A percentile compares a stretch with the other conserved stretches of the same genome.
These are phyloP conservation scores for Penicillium janthinellum DNA, from an alignment of 2,329 filamentous ascomycete species.

Conservation along the genomic window DNA sequence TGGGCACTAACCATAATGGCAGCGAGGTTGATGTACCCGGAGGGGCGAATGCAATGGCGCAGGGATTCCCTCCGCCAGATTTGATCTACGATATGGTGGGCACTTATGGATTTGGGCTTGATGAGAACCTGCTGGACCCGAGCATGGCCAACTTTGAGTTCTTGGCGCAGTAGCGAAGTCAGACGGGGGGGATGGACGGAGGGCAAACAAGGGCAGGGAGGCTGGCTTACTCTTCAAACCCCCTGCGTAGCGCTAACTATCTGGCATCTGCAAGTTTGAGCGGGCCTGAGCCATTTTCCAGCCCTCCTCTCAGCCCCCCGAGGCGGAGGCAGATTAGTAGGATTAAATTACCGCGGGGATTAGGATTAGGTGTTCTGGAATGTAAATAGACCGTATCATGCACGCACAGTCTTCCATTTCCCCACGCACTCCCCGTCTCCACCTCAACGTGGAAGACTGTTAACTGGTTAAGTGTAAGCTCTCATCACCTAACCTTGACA, in stretches of 20 bases:
- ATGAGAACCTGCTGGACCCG: slow-evolving; percentile 46
- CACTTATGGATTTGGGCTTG: slow-evolving; percentile 45
- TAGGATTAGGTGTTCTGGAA: slow-evolving; percentile 7
- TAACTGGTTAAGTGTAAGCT: slow-evolving; percentile 20
- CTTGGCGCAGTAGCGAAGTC: slow-evolving; percentile 33
- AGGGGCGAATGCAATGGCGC: slow-evolving; percentile 45
- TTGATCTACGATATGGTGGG: slow-evolving; percentile 49
- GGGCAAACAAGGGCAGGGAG: neutral
- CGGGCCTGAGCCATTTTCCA: slow-evolving; percentile 8
- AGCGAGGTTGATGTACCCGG: slow-evolving; percentile 37
- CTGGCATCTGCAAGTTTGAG: neutral
- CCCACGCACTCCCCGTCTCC: slow-evolving; percentile 20
- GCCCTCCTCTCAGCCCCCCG: neutral
- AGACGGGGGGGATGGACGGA: neutral
- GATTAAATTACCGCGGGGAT: neutral
- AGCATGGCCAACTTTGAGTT: slow-evolving; percentile 47
- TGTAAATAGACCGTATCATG: slow-evolving; percentile 16
- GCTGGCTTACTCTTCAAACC: neutral
- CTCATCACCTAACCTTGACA: slow-evolving; percentile 5
- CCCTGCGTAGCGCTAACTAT: neutral
- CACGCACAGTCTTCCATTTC: slow-evolving; percentile 15
- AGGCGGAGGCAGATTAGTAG: neutral
- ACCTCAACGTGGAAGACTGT: neutral
- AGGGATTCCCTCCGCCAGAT: slow-evolving; percentile 45
- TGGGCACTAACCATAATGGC: slow-evolving; percentile 17